A percentile compares a stretch with the other conserved stretches of the same genome.
These are phyloP conservation scores for Leptographium lundbergii DNA, from an alignment of 2,329 filamentous ascomycete genomes.

Conservation along the genomic window DNA sequence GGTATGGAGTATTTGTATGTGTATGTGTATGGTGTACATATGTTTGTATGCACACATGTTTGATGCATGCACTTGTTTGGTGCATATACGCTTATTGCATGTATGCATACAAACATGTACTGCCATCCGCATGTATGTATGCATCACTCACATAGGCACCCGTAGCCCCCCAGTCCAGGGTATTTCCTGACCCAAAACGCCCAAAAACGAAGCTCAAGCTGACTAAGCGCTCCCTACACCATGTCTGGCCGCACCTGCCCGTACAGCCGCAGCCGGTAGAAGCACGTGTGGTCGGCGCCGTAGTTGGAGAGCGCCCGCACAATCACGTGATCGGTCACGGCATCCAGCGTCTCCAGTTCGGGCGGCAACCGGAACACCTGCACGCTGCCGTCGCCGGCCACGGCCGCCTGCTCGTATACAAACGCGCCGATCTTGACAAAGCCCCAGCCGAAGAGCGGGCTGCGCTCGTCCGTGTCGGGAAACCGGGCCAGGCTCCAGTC, in stretches of 20 bases:
- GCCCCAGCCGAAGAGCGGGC: slow-evolving; percentile 21
- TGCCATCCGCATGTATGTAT: no score
- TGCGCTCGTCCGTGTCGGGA: slow-evolving; percentile 16
- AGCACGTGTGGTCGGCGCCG: slow-evolving; percentile 49
- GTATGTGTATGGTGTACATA: no score
- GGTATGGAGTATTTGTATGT: no score
- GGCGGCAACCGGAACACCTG: slow-evolving; percentile 41
- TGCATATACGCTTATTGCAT: no score
- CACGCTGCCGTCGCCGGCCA: slow-evolving; percentile 19
- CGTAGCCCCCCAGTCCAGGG: neutral
- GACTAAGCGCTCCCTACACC: neutral
- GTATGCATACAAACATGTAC: no score
- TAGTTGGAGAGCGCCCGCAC: slow-evolving; percentile 47
- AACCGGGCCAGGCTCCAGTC: slow-evolving; percentile 32
- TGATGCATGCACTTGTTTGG: no score
- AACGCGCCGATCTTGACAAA: slow-evolving; percentile 48
- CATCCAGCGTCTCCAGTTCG: slow-evolving; percentile 33
- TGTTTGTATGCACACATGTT: no score
- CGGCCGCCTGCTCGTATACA: slow-evolving; percentile 31
- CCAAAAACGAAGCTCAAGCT: neutral
- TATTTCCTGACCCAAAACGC: neutral
- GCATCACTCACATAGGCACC: no score
- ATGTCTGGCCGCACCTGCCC: slow-evolving; percentile 22
- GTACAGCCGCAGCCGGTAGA: slow-evolving; percentile 51
- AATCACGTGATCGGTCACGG: slow-evolving; percentile 37